A percentile compares a stretch with the other conserved stretches of the same genome.
These are phyloP conservation scores for Backusella parvicylindrica DNA, from an alignment of 192 early-diverging fungal genomes.

Conservation along the genomic window DNA sequence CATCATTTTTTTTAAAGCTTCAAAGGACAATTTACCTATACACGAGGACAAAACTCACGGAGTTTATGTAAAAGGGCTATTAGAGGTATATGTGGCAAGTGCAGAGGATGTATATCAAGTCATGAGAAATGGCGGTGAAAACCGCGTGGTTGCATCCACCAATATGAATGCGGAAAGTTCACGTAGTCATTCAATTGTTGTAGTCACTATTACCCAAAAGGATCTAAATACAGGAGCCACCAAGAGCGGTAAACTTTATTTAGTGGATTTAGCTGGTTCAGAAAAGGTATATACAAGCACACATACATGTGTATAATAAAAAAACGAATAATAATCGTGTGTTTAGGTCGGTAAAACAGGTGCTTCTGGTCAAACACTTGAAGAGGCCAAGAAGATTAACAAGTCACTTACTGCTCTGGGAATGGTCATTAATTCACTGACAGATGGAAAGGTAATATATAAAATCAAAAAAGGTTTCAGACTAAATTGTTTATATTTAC, in stretches of 20 bases:
- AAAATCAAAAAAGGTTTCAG: background rate
- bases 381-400: conserved; percentile 99
- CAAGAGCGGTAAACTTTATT: conserved; percentile 87
- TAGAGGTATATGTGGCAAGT: conserved; percentile 96
- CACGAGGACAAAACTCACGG: conserved; percentile 97
- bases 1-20: conserved; percentile 49
- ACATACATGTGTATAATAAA: background rate
- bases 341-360: conserved; percentile 87
- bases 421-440: conserved; percentile 99
- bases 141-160: conserved; percentile 87
- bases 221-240: conserved; percentile 85
- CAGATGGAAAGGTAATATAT: conserved; percentile 85
- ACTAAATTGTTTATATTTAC: background rate
- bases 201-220: conserved; percentile 94
- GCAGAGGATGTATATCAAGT: conserved; percentile 96
- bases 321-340: background rate
- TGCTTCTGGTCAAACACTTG: conserved; percentile 93
- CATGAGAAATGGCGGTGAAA: conserved; percentile 88
- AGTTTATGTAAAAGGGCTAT: conserved; percentile 97
- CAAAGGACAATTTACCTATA: conserved; percentile 88
- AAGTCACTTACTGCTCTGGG: conserved; percentile 95
- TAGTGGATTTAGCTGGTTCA: conserved; percentile 99
- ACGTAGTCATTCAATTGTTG: conserved; percentile 97
- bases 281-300: conserved; percentile 85
- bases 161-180: conserved; percentile 99